These are phyloP conservation scores for Przewalskia tangutica DNA, from an alignment of 257 asterid genomes.

Conservation along the genomic window DNA sequence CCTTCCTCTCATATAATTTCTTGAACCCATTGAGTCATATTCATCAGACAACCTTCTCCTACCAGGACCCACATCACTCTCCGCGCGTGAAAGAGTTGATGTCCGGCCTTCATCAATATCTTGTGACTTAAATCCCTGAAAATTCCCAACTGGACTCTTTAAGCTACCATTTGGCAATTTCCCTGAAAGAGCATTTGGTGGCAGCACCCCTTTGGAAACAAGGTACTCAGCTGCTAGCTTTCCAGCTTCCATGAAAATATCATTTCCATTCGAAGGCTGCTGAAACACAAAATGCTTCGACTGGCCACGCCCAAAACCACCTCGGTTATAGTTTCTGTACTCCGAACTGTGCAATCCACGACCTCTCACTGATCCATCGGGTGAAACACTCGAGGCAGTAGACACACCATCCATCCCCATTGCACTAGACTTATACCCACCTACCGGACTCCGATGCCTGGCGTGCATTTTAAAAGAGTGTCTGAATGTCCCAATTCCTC, in stretches of 20 bases:
- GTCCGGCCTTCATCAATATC: constrained; percentile 45
- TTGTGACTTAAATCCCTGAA: constrained; percentile 30
- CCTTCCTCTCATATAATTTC: constrained; percentile 44
- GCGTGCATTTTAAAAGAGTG: constrained; percentile 43
- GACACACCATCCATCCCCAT: constrained; percentile 53
- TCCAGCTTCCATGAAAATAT: constrained; percentile 83
- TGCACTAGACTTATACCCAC: constrained; percentile 58
- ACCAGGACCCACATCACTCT: constrained; percentile 43
- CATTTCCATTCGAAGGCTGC: constrained; percentile 37
- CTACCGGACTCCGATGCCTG: constrained; percentile 61
- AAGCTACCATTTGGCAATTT: constrained; percentile 46
- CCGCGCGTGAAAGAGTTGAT: constrained; percentile 58
- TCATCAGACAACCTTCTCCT: constrained; percentile 58
- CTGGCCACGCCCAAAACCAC: constrained; percentile 65
- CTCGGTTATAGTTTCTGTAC: constrained; percentile 46
- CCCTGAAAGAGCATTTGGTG: constrained; percentile 61
- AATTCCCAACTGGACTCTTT: constrained; percentile 33
- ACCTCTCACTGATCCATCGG: constrained; percentile 62
- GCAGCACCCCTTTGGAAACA: constrained; percentile 68
- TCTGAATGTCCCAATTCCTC: neutral
- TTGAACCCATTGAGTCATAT: constrained; percentile 32
- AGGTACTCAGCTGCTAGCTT: constrained; percentile 80
- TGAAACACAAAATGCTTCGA: constrained; percentile 46
- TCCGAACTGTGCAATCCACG: constrained; percentile 49
- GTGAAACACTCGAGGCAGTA: constrained; percentile 51